These are phyloP conservation scores for Aspergillus vadensis DNA, from an alignment of 2,329 filamentous ascomycete genomes.

Conservation along the genomic window DNA sequence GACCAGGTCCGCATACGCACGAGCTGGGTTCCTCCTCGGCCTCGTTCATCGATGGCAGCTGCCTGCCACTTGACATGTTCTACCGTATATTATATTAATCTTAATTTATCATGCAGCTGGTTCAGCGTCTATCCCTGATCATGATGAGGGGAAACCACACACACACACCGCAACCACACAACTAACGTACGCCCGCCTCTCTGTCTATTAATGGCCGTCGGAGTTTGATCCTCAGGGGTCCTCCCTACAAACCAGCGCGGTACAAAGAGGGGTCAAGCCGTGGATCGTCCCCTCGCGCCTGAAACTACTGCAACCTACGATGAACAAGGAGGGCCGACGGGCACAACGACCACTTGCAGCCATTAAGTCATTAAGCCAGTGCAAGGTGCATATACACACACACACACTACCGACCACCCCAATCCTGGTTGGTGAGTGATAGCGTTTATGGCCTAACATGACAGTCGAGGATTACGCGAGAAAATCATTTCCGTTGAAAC, in stretches of 20 bases:
- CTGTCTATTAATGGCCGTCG: not conserved
- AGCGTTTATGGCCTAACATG: slow-evolving; percentile 6
- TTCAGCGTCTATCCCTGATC: not conserved
- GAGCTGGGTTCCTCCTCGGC: not conserved
- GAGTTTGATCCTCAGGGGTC: not conserved
- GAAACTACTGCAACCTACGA: not conserved
- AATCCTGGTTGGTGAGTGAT: not conserved
- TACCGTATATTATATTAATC: not conserved
- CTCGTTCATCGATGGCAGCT: not conserved
- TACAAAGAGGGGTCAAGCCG: not conserved
- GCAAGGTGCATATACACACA: not conserved
- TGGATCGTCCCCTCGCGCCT: not conserved
- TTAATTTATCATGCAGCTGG: not conserved
- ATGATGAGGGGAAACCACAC: not conserved
- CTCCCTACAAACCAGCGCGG: not conserved
- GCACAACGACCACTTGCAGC: not conserved
- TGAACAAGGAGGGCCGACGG: not conserved
- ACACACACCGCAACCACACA: not conserved
- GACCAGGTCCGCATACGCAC: slow-evolving; percentile 14
- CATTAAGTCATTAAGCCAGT: too few relatives aligned
- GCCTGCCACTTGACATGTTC: not conserved
- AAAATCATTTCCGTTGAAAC: slow-evolving; percentile 18
- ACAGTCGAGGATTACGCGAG: slow-evolving; percentile 23
- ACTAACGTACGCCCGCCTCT: not conserved
- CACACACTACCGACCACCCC: not conserved